Percentiles rank a stretch among this genome's conserved stretches.
Evolutionary conservation across 2,329 filamentous ascomycete species (phyloP).

Genomic region (Xylariaceae sp.): DNA sequence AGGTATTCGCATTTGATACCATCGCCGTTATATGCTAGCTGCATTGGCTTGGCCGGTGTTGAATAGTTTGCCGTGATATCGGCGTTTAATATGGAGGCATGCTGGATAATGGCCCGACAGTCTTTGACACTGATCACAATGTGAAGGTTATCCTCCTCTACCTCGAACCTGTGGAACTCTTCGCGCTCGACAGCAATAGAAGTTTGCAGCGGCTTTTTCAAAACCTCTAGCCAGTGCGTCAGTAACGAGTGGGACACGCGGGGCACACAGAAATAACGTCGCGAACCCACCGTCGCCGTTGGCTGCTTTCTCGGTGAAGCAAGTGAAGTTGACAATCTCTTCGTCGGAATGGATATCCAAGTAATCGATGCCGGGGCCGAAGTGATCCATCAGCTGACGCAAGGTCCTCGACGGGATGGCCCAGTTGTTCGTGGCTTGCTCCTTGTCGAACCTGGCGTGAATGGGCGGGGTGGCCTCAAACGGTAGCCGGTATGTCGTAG

Average conservation of each 20-base stretch:
- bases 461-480: conserved; percentile 71
- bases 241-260: conserved; percentile 2
- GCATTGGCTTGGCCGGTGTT: conserved; percentile 63
- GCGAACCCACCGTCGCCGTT: conserved; percentile 53
- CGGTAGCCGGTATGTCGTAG: conserved; percentile 69
- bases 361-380: conserved; percentile 73
- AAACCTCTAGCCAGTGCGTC: conserved; percentile 48
- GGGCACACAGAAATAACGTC: too few species aligned
- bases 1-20: conserved; percentile 71
- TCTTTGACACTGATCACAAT: conserved; percentile 79
- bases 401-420: conserved; percentile 65
- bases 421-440: conserved; percentile 64
- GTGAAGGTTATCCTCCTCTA: conserved; percentile 65
- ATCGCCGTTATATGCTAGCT: conserved; percentile 64
- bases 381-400: conserved; percentile 73
- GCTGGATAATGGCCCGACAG: conserved; percentile 71
- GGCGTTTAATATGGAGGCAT: conserved; percentile 65
- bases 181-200: conserved; percentile 71
- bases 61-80: conserved; percentile 66
- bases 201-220: conserved; percentile 76
- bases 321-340: conserved; percentile 70
- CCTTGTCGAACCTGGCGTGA: conserved; percentile 68
- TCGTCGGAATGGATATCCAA: conserved; percentile 72
- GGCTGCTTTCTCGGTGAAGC: conserved; percentile 73
- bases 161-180: conserved; percentile 69